Evolutionary conservation across 2,329 filamentous ascomycete species (phyloP).

Genomic region (Stromatinia cepivora): DNA sequence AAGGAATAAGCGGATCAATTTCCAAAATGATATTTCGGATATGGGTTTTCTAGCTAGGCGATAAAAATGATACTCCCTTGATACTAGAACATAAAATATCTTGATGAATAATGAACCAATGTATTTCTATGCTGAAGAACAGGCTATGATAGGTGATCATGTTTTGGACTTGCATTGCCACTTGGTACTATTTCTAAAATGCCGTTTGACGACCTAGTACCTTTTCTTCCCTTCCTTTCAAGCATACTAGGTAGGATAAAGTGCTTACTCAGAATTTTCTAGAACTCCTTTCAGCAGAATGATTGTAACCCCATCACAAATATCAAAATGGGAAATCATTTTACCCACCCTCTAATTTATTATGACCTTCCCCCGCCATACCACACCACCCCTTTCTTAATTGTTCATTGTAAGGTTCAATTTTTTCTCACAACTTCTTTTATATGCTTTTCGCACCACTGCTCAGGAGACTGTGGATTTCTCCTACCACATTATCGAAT

Average conservation of each 20-base stretch:
- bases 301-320: neutral
- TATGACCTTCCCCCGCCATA: neutral
- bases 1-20: slow-evolving; percentile 45
- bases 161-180: neutral
- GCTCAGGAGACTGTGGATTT: slow-evolving; percentile 8
- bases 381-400: neutral
- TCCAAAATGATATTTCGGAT: slow-evolving; percentile 25
- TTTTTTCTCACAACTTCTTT: neutral
- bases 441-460: slow-evolving; percentile 7
- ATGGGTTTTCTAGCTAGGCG: slow-evolving; percentile 25
- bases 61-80: slow-evolving; percentile 15
- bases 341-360: neutral
- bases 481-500: slow-evolving; percentile 8
- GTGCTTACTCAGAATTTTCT: neutral
- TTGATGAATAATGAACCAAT: slow-evolving; percentile 1
- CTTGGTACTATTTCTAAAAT: neutral
- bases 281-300: neutral
- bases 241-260: neutral
- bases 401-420: neutral
- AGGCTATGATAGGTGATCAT: neutral
- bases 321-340: neutral
- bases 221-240: neutral
- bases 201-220: neutral
- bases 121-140: neutral
- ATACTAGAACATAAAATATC: slow-evolving; percentile 1